Evolutionary conservation across 2,329 filamentous ascomycete genomes (phyloP), one percentile per base, ranked within the genome.

Genomic region (Apiospora aurea): DNA sequence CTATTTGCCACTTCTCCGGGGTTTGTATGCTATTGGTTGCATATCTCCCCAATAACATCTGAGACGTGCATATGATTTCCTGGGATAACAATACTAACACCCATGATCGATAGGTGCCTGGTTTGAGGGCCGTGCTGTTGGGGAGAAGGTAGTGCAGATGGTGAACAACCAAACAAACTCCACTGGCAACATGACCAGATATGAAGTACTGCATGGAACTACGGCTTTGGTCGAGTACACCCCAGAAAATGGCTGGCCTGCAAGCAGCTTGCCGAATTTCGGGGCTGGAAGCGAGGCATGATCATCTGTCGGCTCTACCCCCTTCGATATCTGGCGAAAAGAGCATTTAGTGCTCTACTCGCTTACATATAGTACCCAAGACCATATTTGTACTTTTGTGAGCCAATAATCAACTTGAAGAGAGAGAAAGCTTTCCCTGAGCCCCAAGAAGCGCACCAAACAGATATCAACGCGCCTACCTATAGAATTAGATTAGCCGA

Each of bases 41-140:
- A 67, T 18, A 13, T 5, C 13, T 16, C 26, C 26, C 26, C 26
- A 29, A 26, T 57, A 5, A 16, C 24, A 4, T 24, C 16, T 24
- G 6, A 29, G 16, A 7, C 24, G 21, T 11, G 43, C 3, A 14
- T 47, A 38, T 7, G 26, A 34, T 68, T 34, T 10, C 10, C 16
- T 21, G 24, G 16, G 24, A 41, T 21, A n/a, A 14, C 2, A 41
- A 18, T 38, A 49, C 67, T 69, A 7, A 69, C 18, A 38, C 16
- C 16, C 1, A 34, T 18, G 18, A 47, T 38, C 34, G 10, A 38
- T 93, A 41, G 89, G 89, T 0, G 88, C 89, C 0, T 91, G 84
- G 80, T 89, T 84, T 49, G 89, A 91, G 75, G 89, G 89, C 0
- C 82, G 83, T 1, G 83, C 85, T 7, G 86, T 83, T 0, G 89